These are phyloP conservation scores for Trichoderma polysporum DNA, from an alignment of 2,329 filamentous ascomycete species.

Conservation along the genomic window DNA sequence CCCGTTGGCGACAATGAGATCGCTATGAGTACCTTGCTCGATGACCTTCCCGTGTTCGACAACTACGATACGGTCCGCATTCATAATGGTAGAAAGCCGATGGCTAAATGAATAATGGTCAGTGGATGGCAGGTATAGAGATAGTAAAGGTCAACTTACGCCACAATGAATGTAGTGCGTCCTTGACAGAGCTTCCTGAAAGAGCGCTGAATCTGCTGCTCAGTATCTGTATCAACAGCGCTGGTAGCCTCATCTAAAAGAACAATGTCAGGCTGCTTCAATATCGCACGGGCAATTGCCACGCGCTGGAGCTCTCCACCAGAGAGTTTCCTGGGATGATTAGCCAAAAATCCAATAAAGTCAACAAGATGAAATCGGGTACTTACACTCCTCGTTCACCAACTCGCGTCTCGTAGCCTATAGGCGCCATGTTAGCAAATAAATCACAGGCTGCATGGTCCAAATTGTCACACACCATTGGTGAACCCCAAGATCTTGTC, in stretches of 20 bases:
- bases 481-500: constrained; percentile 57
- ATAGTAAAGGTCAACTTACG: constrained; percentile 41
- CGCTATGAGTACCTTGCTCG: constrained; percentile 62
- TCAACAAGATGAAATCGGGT: background rate
- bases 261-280: constrained; percentile 73
- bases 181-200: constrained; percentile 57
- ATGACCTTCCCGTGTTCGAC: constrained; percentile 61
- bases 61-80: constrained; percentile 66
- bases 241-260: constrained; percentile 79
- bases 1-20: constrained; percentile 57
- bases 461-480: constrained; percentile 38
- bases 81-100: constrained; percentile 69
- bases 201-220: constrained; percentile 65
- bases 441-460: background rate
- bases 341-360: constrained; percentile 20
- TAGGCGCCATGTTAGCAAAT: background rate
- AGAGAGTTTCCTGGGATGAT: constrained; percentile 54
- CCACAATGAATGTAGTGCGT: constrained; percentile 66
- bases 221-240: constrained; percentile 69
- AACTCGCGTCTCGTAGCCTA: constrained; percentile 51
- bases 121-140: background rate
- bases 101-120: constrained; percentile 44
- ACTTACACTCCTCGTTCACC: constrained; percentile 51
- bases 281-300: constrained; percentile 68
- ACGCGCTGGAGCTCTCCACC: constrained; percentile 67